A percentile compares a stretch with the other conserved stretches of the same genome.
phyloP scores from a whole-genome alignment of 176 grass and related monocot species.

The Triticum aestivum region DNA sequence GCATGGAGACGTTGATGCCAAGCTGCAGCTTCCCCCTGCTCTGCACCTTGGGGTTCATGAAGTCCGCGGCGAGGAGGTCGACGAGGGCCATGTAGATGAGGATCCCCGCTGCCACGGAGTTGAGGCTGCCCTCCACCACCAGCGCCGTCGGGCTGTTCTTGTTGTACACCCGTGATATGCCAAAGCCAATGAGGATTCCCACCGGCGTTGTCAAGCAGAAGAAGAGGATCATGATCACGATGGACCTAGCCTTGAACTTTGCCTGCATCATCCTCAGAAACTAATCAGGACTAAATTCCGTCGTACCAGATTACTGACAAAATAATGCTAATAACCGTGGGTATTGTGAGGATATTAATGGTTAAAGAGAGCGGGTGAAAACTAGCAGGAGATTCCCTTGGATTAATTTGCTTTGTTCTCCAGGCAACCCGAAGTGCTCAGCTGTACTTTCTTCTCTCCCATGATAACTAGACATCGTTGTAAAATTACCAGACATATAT shows the following conservation, averaged over 20 bases:
- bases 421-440: slow-evolving; percentile 12
- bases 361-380: neutral
- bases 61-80: slow-evolving; percentile 64
- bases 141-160: slow-evolving; percentile 61
- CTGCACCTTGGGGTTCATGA: slow-evolving; percentile 74
- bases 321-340: neutral
- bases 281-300: neutral
- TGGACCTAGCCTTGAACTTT: slow-evolving; percentile 45
- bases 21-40: slow-evolving; percentile 55
- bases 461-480: too few species aligned
- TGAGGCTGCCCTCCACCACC: slow-evolving; percentile 59
- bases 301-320: neutral
- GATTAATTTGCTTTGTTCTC: neutral
- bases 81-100: slow-evolving; percentile 31
- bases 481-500: neutral
- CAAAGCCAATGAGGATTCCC: slow-evolving; percentile 46
- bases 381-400: neutral
- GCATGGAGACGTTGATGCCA: slow-evolving; percentile 50
- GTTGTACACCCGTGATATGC: slow-evolving; percentile 56
- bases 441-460: neutral
- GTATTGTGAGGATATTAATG: neutral
- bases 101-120: slow-evolving; percentile 66
- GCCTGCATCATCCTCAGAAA: slow-evolving; percentile 29
- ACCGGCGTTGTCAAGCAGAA: slow-evolving; percentile 67
- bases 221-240: slow-evolving; percentile 54